phyloP scores from a whole-genome alignment of 495 filamentous ascomycete genomes.

The Diplogelasinospora grovesii region DNA sequence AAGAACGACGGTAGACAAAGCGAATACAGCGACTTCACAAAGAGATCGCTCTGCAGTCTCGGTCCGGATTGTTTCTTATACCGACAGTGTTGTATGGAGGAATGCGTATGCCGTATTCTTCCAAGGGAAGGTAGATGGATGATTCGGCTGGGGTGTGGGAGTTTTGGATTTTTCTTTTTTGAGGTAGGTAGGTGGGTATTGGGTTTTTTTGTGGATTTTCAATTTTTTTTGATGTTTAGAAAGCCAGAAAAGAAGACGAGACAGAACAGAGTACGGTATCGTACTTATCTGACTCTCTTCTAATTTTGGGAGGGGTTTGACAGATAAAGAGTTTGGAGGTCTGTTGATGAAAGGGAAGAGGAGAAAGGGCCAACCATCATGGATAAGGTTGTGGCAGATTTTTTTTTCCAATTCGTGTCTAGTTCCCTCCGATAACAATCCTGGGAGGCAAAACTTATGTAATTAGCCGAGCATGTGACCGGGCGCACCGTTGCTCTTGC shows the following conservation, averaged over 20 bases:
- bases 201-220: slow-evolving; percentile 41
- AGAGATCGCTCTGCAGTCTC: slow-evolving; percentile 6
- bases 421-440: no score
- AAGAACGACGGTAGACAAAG: slow-evolving; percentile 28
- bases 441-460: slow-evolving; percentile 13
- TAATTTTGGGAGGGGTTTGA: slow-evolving; percentile 22
- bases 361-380: slow-evolving; percentile 18
- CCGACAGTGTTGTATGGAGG: no score
- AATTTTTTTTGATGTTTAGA: slow-evolving; percentile 45
- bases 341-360: slow-evolving; percentile 19
- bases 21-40: slow-evolving; percentile 7
- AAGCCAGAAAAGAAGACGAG: slow-evolving; percentile 27
- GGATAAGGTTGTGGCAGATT: slow-evolving; percentile 24
- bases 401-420: slow-evolving; percentile 23
- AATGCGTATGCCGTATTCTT: no score
- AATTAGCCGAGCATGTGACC: slow-evolving; percentile 14
- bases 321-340: slow-evolving; percentile 26
- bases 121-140: no score
- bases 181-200: slow-evolving; percentile 21
- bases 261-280: slow-evolving; percentile 25
- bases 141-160: slow-evolving; percentile 1
- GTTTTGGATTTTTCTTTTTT: slow-evolving; percentile 18
- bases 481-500: no score
- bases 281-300: slow-evolving; percentile 31
- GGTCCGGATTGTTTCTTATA: no score